Conservation (phyloP, 192 early-diverging fungal species). For the Globomyces pollinis-pini region DNA sequence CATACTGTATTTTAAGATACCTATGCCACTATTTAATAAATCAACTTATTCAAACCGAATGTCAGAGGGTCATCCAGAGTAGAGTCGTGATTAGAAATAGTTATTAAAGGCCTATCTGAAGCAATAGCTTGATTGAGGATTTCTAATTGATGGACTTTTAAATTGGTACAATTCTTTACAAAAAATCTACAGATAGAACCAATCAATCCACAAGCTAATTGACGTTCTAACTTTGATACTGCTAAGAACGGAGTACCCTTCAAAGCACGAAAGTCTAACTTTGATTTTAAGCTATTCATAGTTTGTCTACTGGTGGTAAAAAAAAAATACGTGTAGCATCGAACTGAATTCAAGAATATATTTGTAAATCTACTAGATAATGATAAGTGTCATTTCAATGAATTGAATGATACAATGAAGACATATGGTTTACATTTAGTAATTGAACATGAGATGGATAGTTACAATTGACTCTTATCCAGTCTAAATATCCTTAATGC, state of each 20-base stretch:
- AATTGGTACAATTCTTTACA: not conserved
- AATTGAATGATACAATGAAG: too few species aligned
- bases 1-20: not conserved
- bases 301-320: too few species aligned
- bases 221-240: not conserved
- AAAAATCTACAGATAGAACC: not conserved
- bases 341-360: too few species aligned
- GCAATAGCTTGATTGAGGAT: not conserved
- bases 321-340: too few species aligned
- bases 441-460: too few species aligned
- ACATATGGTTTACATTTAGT: too few species aligned
- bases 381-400: too few species aligned
- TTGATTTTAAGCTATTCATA: too few species aligned
- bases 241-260: not conserved
- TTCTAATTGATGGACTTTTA: not conserved
- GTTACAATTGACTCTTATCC: too few species aligned
- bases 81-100: slow-evolving; percentile 26
- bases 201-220: not conserved
- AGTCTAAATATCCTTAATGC: too few species aligned
- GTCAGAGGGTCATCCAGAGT: slow-evolving; percentile 31
- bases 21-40: not conserved
- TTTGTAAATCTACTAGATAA: too few species aligned
- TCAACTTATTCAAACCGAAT: slow-evolving; percentile 6
- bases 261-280: too few species aligned
- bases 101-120: slow-evolving; percentile 22